Base-by-base conservation (phyloP, 169 alveolate genomes). In the Cardiosporidium cionae region DNA sequence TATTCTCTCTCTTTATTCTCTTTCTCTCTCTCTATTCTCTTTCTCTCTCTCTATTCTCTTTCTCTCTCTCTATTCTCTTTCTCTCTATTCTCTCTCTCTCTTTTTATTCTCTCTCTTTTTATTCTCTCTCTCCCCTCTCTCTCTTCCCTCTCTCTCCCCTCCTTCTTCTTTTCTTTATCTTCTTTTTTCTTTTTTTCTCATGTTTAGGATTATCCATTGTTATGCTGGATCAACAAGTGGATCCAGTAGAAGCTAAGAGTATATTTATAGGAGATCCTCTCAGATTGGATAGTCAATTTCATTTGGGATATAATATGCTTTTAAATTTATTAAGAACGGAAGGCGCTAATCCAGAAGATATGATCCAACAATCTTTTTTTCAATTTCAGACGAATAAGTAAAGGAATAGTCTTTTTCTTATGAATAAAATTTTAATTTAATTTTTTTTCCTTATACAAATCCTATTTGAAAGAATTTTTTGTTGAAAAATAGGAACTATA, bases 121-220 rank as follows among this genome's bases (percentile, higher is more conserved):
- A 92, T 95, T 34, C 95, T 94, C 83, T 16, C 29, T 32, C 3
- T 25, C n/a, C 1, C 31, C 0, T 22, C 35, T 3, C 53, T 32
- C 93, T 33, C 32, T 53, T 3, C 0, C 33, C 27, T 22, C 5
- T 35, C 6, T 35, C 3, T 28, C 33, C 76, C 74, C 32, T 28
- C 52, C 32, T 64, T 16, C 35, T 36, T 2, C 3, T 28, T 35
- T n/a, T 74, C 22, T 3, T 3, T 2, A 96, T 93, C 95, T 32
- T 97, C 98, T 23, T 77, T 98, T 68, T 98, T 98, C n/a, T 99
- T 99, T 37, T 91, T 99, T 87, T 88, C 99, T 82, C 99, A 99
- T n/a, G n/a, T n/a, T n/a, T n/a, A n/a, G 99, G 99, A 16, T 84
- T 96, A 53, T 93, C 95, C 36, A 95, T 95, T 79, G 85, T 96